Evolutionary conservation across 2,329 filamentous ascomycete genomes (phyloP), one percentile per base, ranked within the genome.

Genomic region (Cadophora gregata): DNA sequence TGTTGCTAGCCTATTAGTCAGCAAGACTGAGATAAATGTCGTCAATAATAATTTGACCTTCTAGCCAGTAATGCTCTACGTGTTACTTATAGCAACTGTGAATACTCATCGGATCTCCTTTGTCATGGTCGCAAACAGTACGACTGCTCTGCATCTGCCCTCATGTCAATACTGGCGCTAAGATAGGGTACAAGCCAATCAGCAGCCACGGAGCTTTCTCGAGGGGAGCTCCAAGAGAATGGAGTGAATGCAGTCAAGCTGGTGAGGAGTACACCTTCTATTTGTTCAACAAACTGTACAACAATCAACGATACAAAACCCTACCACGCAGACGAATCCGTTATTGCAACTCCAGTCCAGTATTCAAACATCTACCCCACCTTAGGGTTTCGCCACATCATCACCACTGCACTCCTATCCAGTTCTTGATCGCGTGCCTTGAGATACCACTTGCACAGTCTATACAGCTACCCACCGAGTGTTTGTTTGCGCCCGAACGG

Each of bases 381-480:
- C 5, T n/a, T 7, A 33, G 21, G 9, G 1, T 38, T n/a, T 56
- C 56, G 27, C 56, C 56, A 59, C 56, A 42, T 59, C 25, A 59
- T 47, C 55, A 27, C 19, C 24, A 59, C 55, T 14, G 47, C 36
- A 56, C 53, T 31, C 51, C 51, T 33, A 24, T n/a, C 16, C 38
- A 21, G 48, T 33, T 47, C 50, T 60, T 59, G 60, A 59, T 66
- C 64, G 64, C 33, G 64, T 66, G 60, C 64, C 65, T 53, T 48
- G n/a, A 59, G 16, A 38, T 29, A 51, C 42, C 55, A 38, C 42
- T 31, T 33, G 45, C 29, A n/a, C 38, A n/a, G 51, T 56, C 51
- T 38, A 45, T 45, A 21, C 38, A 31, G 38, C 33, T 56, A 45
- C 24, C 6, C 10, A 42, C 29, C n/a, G 12, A 31, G 29, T 29